Conservation (phyloP, 1,284 basidiomycete genomes). For the Chalciporus sp. region DNA sequence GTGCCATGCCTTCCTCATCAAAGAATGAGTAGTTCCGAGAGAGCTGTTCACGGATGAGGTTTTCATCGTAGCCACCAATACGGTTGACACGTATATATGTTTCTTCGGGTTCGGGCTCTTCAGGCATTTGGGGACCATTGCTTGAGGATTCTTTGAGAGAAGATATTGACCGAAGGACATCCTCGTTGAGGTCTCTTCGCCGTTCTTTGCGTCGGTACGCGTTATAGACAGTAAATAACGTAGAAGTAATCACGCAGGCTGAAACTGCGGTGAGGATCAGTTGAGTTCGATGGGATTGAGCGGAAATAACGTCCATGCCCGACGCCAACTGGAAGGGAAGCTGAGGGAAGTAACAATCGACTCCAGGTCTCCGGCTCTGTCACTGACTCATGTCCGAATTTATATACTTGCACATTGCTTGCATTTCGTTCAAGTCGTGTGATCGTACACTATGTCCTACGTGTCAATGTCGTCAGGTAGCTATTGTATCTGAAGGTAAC, state of each 20-base stretch:
- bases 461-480: constrained; percentile 2
- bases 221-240: constrained; percentile 58
- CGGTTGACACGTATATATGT: constrained; percentile 17
- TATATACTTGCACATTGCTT: background rate
- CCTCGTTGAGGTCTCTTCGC: constrained; percentile 56
- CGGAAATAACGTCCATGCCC: constrained; percentile 24
- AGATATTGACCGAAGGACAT: constrained; percentile 55
- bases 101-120: constrained; percentile 12
- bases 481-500: background rate
- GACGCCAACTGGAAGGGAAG: background rate
- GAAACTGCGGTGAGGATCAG: constrained; percentile 62
- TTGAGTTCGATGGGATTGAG: constrained; percentile 52
- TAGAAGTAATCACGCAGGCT: constrained; percentile 63
- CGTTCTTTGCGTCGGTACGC: constrained; percentile 48
- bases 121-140: constrained; percentile 4
- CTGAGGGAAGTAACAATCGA: too few species aligned
- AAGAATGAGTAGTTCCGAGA: constrained; percentile 96
- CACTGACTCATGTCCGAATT: background rate
- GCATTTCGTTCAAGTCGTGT: background rate
- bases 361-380: background rate
- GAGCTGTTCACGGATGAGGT: constrained; percentile 82
- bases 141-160: constrained; percentile 27
- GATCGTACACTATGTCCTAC: background rate
- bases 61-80: constrained; percentile 61
- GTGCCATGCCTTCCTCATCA: constrained; percentile 86